A percentile compares a stretch with the other conserved stretches of the same genome.
These are phyloP conservation scores for Talaromyces thailandensis DNA, from an alignment of 495 filamentous ascomycete genomes.

Conservation along the genomic window DNA sequence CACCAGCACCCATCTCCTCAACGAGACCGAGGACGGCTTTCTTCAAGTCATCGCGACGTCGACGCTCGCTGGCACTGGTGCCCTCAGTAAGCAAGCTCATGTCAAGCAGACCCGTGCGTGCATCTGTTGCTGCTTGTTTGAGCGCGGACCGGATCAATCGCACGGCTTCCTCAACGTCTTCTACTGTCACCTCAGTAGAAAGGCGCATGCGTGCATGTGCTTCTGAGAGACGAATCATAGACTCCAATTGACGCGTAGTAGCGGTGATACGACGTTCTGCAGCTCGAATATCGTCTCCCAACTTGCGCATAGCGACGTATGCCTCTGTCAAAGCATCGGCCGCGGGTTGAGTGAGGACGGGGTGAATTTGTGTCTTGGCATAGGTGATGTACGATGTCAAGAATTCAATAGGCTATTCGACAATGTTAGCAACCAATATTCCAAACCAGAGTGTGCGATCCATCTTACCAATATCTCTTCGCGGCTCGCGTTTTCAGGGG, in stretches of 20 bases:
- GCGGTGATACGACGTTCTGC: constrained; percentile 94
- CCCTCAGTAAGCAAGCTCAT: constrained; percentile 94
- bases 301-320: constrained; percentile 93
- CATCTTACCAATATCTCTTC: constrained; percentile 69
- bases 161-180: constrained; percentile 85
- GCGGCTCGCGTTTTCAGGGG: constrained; percentile 70
- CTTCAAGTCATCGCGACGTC: constrained; percentile 77
- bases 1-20: constrained; percentile 61
- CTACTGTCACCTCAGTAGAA: constrained; percentile 59
- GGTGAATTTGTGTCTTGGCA: constrained; percentile 79
- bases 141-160: constrained; percentile 89
- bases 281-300: constrained; percentile 90
- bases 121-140: constrained; percentile 91
- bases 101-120: constrained; percentile 86
- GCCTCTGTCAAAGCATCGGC: constrained; percentile 70
- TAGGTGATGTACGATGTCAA: constrained; percentile 97
- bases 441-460: not conserved
- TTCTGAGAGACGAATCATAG: constrained; percentile 92
- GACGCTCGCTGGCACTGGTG: constrained; percentile 72
- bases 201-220: constrained; percentile 97
- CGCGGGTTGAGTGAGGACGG: constrained; percentile 66
- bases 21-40: constrained; percentile 61
- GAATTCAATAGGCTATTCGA: constrained; percentile 73
- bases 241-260: constrained; percentile 90
- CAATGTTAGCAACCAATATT: not conserved